These are phyloP conservation scores for Luzula sylvatica DNA, from an alignment of 176 grass and related monocot genomes.

Conservation along the genomic window DNA sequence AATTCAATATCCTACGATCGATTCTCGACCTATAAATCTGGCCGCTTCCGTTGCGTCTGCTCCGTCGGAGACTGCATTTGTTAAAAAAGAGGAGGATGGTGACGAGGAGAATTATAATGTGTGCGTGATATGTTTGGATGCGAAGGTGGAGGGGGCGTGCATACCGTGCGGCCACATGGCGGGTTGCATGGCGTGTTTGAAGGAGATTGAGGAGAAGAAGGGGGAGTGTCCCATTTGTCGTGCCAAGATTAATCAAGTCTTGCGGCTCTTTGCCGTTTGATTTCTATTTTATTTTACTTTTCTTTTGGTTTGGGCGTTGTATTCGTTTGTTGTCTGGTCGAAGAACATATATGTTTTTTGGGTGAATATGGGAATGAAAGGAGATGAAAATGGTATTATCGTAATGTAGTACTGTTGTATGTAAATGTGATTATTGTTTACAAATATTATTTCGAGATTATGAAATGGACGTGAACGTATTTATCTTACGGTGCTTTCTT, in stretches of 20 bases:
- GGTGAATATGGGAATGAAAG: background rate
- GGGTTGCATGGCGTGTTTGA: constrained; percentile 89
- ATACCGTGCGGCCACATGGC: constrained; percentile 98
- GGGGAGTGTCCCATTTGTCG: constrained; percentile 92
- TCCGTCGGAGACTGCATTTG: background rate
- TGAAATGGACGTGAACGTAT: no score
- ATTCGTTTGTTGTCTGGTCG: background rate
- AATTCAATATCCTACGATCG: constrained; percentile 71
- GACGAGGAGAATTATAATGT: background rate
- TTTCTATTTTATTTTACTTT: no score
- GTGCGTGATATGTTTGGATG: constrained; percentile 95
- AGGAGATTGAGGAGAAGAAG: constrained; percentile 75
- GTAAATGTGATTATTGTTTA: constrained; percentile 8
- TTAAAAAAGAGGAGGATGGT: background rate
- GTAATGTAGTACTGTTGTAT: background rate
- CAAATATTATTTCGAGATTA: no score
- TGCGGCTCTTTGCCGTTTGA: constrained; percentile 92
- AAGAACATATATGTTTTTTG: constrained; percentile 3
- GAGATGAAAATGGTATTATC: background rate
- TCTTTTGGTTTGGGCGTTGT: background rate
- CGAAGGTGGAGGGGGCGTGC: constrained; percentile 82
- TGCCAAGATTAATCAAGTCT: constrained; percentile 63
- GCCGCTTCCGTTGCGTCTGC: constrained; percentile 11
- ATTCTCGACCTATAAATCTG: constrained; percentile 39
- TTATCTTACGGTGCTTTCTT: no score